phyloP scores from a whole-genome alignment of 345 rosid genomes.

The Citrus reticulata region DNA sequence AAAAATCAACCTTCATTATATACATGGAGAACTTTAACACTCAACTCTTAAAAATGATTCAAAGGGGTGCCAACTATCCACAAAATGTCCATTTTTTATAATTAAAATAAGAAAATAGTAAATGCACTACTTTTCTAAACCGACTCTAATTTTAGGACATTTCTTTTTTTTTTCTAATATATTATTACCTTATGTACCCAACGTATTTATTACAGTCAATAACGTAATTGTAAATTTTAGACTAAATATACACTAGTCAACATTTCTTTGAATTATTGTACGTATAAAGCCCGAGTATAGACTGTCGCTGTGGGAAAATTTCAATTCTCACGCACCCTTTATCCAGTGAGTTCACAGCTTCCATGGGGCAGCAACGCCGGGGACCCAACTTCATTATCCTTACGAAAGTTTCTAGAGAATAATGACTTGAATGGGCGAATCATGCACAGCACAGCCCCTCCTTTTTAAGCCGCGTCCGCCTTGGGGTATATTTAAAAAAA shows the following conservation, averaged over 20 bases:
- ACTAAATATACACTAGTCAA: background rate
- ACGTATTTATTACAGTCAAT: background rate
- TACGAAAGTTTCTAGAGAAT: background rate
- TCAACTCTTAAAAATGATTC: no score
- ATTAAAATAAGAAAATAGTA: no score
- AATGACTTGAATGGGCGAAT: background rate
- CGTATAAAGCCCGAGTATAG: background rate
- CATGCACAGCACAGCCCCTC: background rate
- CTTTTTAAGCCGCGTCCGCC: background rate
- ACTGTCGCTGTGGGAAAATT: background rate
- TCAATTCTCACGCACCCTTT: background rate
- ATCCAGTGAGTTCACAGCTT: background rate
- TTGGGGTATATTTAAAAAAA: background rate
- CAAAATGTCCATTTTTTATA: no score
- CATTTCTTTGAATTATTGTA: background rate
- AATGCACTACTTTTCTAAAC: no score
- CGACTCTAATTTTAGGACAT: no score
- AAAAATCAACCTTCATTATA: no score
- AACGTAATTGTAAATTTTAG: background rate
- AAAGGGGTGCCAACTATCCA: no score
- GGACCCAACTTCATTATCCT: background rate
- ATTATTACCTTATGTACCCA: background rate
- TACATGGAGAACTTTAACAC: accelerated
- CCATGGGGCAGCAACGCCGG: background rate
- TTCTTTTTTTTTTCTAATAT: no score